Evolutionary conservation across 192 early-diverging fungal species (phyloP), one percentile per base, ranked within the genome.

Genomic region (Podila clonocystis): DNA sequence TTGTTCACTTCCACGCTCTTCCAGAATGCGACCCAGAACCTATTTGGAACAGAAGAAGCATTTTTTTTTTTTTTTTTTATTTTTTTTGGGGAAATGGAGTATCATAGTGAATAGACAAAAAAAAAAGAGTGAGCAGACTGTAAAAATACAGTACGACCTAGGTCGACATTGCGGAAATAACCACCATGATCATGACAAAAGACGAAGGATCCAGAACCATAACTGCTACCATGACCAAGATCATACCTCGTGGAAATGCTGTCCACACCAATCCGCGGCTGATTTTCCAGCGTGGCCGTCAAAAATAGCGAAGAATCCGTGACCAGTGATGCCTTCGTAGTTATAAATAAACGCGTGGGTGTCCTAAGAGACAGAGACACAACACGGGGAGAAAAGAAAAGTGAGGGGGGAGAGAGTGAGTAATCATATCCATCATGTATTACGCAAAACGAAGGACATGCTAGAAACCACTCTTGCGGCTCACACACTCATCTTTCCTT

Each of bases 281-380:
- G 92, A 87, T 75, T 94, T 94, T 19, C 98, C 97, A 3, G 98
- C 98, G 82, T 99, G 98, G 30, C 98, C 98, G 74, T 99, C 98
- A 83, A 94, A 99, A 52, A 99, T 92, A 29, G 96, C 96, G 90
- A 98, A 97, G 67, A 95, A 96, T 9, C 93, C 93, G 82, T 95
- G 91, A 61, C 95, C 94, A 58, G 85, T 75, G 65, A 94, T 87
- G 65, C 90, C 91, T 38, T 88, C 90, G 86, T 94, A 99, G 80
- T 95, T 90, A 73, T 95, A 92, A 67, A 94, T 83, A 82, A 87
- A 94, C 9, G 88, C 88, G 80, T 99, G 97, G 17, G 98, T 92
- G 84, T 99, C 98, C 90, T 85, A 82, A 55, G 49, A 34, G 41
- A 48, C 38, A 68, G 31, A 67, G 29, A 29, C 31, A 60, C 36